Base-by-base conservation (phyloP, 345 rosid genomes). In the Pelargonium nanum region DNA sequence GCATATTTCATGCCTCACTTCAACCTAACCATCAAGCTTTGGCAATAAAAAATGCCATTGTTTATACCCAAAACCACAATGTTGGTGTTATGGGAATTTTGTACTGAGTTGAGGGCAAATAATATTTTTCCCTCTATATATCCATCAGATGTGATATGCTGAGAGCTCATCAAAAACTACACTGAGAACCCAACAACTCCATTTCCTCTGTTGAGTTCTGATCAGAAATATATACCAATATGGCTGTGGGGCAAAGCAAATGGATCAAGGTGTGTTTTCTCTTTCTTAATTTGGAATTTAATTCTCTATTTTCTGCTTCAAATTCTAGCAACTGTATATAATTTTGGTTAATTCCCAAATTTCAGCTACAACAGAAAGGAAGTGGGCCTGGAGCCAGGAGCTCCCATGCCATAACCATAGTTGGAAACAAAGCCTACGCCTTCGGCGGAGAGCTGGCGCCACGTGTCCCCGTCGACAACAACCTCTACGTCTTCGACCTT, bases 361-460 rank as follows among this genome's bases (percentile, higher is more conserved):
- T 25, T 73, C 78, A 91, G 98, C 83, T 91, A 66, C 70, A 78
- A 13, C 96, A 88, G 73, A 78, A 78, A 19, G 98, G 89, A 20
- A 61, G 70, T 1, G 87, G 95, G 50, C 95, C 95, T 19, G 98
- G 95, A 70, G 90, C 95, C 32, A 79, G 96, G 75, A 91, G 98
- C 80, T 91, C 95, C 0, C 98, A 91, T 13, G 96, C 96, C 68
- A 65, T 91, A 52, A 65, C 96, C 61, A 51, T 88, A 9, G 83
- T 91, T 0, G 90, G 85, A 2, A 58, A 70, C 24, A 85, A 79
- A 70, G 80, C 80, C 44, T 91, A 88, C 19, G 85, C 84, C 26
- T 86, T 91, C 16, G 96, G 96, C 2, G 96, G 98, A 5, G 96
- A 91, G 67, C 83, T 81, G 63, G 40, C 70, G 19, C 98, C 96